phyloP scores from a whole-genome alignment of 139 green algal genomes.

The Closterium sp. region DNA sequence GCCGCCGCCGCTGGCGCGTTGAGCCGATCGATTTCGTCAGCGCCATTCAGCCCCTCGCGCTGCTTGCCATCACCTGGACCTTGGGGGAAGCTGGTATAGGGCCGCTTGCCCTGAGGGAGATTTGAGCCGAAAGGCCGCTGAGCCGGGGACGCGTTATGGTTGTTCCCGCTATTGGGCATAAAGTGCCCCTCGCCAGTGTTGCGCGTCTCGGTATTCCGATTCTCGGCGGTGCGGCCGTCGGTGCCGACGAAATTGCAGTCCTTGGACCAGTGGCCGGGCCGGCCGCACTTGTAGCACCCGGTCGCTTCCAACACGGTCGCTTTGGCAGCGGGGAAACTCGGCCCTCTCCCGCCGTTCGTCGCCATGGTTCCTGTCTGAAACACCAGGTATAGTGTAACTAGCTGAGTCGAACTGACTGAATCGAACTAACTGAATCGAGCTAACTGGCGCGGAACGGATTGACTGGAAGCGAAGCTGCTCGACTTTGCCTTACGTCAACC shows the following conservation, averaged over 20 bases:
- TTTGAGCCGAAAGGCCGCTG: background rate
- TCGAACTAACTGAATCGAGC: too few relatives aligned
- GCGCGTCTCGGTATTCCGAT: background rate
- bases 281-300: conserved; percentile 35
- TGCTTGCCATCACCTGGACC: background rate
- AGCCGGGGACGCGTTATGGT: background rate
- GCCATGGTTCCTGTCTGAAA: background rate
- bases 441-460: too few relatives aligned
- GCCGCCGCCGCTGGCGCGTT: background rate
- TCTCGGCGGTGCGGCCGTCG: background rate
- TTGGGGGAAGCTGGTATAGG: background rate
- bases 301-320: background rate
- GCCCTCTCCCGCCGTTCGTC: background rate
- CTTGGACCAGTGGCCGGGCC: conserved; percentile 24
- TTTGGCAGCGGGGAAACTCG: background rate
- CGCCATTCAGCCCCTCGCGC: background rate
- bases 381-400: too few relatives aligned
- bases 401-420: too few relatives aligned
- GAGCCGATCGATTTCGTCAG: background rate
- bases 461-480: too few relatives aligned
- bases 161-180: background rate
- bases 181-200: background rate
- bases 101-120: background rate
- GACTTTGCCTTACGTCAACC: too few relatives aligned
- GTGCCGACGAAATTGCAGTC: conserved; percentile 7